Evolutionary conservation across 192 early-diverging fungal genomes (phyloP).

Genomic region (Borealophlyctis nickersoniae): DNA sequence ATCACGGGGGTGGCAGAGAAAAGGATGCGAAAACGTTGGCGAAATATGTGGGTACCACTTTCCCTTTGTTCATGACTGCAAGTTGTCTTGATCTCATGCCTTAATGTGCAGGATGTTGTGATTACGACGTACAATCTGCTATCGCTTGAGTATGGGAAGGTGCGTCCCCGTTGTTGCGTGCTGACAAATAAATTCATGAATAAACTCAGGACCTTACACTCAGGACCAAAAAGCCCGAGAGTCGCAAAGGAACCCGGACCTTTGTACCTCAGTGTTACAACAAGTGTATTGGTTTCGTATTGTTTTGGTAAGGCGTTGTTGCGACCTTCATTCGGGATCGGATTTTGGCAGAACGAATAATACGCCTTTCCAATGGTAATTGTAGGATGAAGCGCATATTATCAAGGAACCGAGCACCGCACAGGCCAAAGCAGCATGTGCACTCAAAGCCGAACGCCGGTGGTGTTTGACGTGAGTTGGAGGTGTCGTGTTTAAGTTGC

Average conservation of each 20-base stretch:
- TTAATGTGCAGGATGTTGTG: too few species aligned
- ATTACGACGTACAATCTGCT: constrained; percentile 72
- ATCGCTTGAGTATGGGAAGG: constrained; percentile 50
- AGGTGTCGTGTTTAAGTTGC: constrained; percentile 1
- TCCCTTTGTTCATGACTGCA: constrained; percentile 7
- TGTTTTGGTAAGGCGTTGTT: too few species aligned
- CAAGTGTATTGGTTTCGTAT: constrained; percentile 78
- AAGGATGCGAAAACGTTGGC: constrained; percentile 46
- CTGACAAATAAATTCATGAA: too few species aligned
- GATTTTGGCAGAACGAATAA: too few species aligned
- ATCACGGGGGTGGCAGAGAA: constrained; percentile 56
- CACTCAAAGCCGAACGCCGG: constrained; percentile 61
- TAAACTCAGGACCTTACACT: too few species aligned
- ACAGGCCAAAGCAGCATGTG: constrained; percentile 70
- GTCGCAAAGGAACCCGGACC: constrained; percentile 4
- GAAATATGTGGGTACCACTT: too few species aligned
- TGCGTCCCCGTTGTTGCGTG: too few species aligned
- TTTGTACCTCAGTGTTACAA: constrained; percentile 42
- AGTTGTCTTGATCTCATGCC: constrained; percentile 1
- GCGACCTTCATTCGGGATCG: too few species aligned
- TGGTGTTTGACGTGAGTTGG: constrained; percentile 76
- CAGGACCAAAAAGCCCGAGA: constrained; percentile 7
- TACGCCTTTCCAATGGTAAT: neutral
- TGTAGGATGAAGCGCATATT: constrained; percentile 83
- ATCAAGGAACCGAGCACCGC: constrained; percentile 80